phyloP scores from a whole-genome alignment of 768 basidiomycete genomes.

The Phanerodontia chrysosporium region DNA sequence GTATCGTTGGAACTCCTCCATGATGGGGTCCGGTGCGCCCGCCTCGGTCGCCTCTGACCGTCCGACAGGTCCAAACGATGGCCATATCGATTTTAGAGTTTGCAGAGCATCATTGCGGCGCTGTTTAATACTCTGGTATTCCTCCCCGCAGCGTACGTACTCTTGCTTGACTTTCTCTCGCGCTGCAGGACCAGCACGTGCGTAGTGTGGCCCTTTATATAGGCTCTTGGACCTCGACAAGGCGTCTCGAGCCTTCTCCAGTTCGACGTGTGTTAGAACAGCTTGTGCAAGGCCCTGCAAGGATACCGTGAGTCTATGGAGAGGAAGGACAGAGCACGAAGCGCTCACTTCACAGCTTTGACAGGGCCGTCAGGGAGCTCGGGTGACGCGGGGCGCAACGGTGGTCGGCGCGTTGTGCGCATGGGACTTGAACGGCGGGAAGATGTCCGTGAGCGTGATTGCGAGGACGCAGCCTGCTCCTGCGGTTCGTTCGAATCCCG shows the following conservation, averaged over 20 bases:
- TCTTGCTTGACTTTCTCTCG: neutral
- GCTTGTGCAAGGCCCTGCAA: neutral
- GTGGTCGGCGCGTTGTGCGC: neutral
- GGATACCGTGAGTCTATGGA: no score
- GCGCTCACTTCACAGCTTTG: neutral
- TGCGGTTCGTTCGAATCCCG: neutral
- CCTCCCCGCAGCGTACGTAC: neutral
- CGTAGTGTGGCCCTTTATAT: neutral
- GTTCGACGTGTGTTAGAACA: neutral
- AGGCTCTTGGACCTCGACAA: neutral
- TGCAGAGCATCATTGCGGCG: neutral
- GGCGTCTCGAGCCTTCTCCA: neutral
- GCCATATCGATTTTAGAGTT: neutral
- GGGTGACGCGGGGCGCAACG: neutral
- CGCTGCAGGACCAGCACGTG: neutral
- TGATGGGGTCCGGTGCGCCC: neutral
- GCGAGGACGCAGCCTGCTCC: neutral
- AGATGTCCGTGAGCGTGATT: neutral
- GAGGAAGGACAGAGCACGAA: no score
- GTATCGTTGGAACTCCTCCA: neutral
- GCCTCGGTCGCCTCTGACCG: neutral
- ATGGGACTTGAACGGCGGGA: neutral
- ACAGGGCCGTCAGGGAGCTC: neutral
- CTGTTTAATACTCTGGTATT: neutral
- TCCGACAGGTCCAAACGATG: neutral